Percentiles rank a stretch among this genome's conserved stretches.
These are phyloP conservation scores for Globisporangium carolinianum DNA, from an alignment of 352 stramenopile species.

Conservation along the genomic window DNA sequence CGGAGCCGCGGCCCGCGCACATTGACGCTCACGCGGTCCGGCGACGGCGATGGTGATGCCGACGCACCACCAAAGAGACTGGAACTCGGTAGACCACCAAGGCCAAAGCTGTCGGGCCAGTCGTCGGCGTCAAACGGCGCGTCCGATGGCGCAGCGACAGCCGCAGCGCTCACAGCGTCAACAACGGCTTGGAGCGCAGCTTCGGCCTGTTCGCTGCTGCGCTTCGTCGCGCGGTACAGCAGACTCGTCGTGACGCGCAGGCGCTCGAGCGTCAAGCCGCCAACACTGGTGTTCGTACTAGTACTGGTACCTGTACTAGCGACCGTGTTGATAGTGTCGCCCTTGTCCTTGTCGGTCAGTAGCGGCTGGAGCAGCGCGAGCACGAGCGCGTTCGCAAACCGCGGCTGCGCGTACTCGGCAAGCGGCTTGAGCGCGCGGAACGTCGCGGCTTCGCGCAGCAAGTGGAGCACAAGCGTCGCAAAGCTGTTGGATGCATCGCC, in stretches of 20 bases:
- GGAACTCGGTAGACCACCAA: too few relatives aligned
- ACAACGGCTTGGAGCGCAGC: slow-evolving; percentile 66
- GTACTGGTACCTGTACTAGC: slow-evolving; percentile 6
- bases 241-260: slow-evolving; percentile 53
- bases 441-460: slow-evolving; percentile 48
- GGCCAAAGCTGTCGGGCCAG: slow-evolving; percentile 29
- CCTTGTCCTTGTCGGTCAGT: slow-evolving; percentile 21
- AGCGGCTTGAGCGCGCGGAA: slow-evolving; percentile 68
- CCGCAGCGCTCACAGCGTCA: slow-evolving; percentile 46
- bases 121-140: slow-evolving; percentile 42
- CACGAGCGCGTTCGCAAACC: slow-evolving; percentile 64
- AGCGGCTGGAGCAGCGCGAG: slow-evolving; percentile 28
- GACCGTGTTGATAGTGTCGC: slow-evolving; percentile 8
- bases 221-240: slow-evolving; percentile 63
- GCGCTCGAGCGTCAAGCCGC: slow-evolving; percentile 40
- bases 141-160: slow-evolving; percentile 21
- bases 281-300: slow-evolving; percentile 1
- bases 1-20: slow-evolving; percentile 27
- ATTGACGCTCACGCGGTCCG: slow-evolving; percentile 40
- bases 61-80: too few relatives aligned
- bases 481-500: slow-evolving; percentile 41
- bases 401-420: slow-evolving; percentile 58
- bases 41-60: too few relatives aligned
- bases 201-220: slow-evolving; percentile 60
- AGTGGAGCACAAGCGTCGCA: slow-evolving; percentile 56